Base-by-base conservation (phyloP, 78 protist species). In the Pelomyxa schiedti region DNA sequence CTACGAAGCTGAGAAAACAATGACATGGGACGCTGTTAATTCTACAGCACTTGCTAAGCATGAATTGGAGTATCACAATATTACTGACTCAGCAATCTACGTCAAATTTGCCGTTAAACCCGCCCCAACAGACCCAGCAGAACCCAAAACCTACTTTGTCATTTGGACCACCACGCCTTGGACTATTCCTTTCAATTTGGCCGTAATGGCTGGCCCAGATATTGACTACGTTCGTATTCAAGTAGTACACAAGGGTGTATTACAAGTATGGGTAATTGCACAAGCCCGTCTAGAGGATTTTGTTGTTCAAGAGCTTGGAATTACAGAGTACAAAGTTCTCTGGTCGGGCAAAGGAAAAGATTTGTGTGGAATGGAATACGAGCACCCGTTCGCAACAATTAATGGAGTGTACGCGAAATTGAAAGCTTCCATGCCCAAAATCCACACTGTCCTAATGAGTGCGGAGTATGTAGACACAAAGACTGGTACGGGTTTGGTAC, bases 111-210 rank as follows among this genome's bases (percentile, higher is more conserved):
- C 24, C 16, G 38, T 69, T 26, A 47, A 47, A 16, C 16, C 16
- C 32, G 32, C 58, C 32, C 16, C 32, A 16, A 16, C 32, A n/a
- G 38, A 69, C 73, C 4, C 8, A 4, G 41, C 73, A n/a, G 24
- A 41, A 8, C 41, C 38, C 29, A n/a, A n/a, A n/a, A 8, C 38
- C 24, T 37, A 69, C 37, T 43, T 66, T 8, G 36, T 32, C 42
- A 69, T 69, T 9, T 69, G 73, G 73, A 69, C 73, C 42, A 69
- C 73, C 5, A 69, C 73, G 36, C 73, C 73, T 41, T 69, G 73
- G 73, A 69, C 73, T 43, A 69, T 69, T 3, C 42, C 73, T 8
- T 69, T 32, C 38, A 69, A 69, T 43, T n/a, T 69, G 73, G 73
- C 73, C 73, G 36, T 69, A 8, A 5, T 69, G 30, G 73, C 40